Percentiles rank a stretch among this genome's conserved stretches.
These are phyloP conservation scores for Picea glauca DNA, from an alignment of 75 land plant species.

Conservation along the genomic window DNA sequence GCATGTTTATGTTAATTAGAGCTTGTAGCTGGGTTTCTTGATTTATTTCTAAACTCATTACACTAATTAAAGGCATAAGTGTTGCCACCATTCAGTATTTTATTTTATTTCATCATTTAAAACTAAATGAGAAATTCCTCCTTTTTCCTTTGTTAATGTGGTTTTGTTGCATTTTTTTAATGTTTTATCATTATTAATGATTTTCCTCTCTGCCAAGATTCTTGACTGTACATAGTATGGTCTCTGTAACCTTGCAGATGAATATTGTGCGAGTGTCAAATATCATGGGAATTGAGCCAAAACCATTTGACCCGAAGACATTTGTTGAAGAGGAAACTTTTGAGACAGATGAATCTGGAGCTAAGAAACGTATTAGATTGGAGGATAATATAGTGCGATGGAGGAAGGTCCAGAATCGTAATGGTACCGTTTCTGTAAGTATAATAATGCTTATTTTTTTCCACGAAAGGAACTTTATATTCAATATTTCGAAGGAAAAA, in stretches of 20 bases:
- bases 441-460: neutral
- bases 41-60: neutral
- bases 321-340: conserved; percentile 83
- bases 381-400: conserved; percentile 97
- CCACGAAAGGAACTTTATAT: neutral
- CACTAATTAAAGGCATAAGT: neutral
- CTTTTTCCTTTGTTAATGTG: neutral
- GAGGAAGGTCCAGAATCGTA: conserved; percentile 69
- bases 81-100: neutral
- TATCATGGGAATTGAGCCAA: conserved; percentile 93
- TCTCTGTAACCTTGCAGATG: conserved; percentile 50
- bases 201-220: neutral
- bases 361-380: conserved; percentile 77
- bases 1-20: neutral
- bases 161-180: neutral
- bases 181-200: neutral
- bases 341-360: conserved; percentile 91
- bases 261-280: conserved; percentile 92
- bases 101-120: neutral
- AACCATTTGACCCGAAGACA: conserved; percentile 97
- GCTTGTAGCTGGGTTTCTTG: neutral
- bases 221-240: neutral
- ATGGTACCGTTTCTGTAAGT: conserved; percentile 78
- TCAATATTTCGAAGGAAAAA: no score
- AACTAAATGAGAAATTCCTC: neutral